These are phyloP conservation scores for Aspergillus arachidicola DNA, from an alignment of 2,329 filamentous ascomycete genomes.

Conservation along the genomic window DNA sequence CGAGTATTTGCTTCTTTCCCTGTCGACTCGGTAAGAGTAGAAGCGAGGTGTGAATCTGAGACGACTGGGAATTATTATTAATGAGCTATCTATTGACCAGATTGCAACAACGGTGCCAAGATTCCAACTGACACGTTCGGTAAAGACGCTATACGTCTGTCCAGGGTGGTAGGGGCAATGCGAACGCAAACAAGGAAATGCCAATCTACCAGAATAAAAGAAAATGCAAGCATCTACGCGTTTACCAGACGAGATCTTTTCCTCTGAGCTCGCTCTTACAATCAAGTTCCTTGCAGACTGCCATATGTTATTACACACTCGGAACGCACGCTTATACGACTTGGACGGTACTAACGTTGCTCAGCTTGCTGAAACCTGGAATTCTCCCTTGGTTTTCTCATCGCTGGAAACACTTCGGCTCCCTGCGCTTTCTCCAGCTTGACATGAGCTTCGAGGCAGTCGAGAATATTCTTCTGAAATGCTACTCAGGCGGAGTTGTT, in stretches of 20 bases:
- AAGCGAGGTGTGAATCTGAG: not conserved
- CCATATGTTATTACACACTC: constrained; percentile 1
- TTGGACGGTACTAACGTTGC: constrained; percentile 22
- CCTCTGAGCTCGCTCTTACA: constrained; percentile 8
- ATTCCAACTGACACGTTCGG: not conserved
- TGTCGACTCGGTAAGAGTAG: not conserved
- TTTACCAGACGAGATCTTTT: constrained; percentile 20
- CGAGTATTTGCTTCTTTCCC: not conserved
- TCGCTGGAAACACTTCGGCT: constrained; percentile 27
- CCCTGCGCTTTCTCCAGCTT: constrained; percentile 27
- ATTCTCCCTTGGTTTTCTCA: constrained; percentile 27
- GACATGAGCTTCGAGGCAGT: constrained; percentile 24
- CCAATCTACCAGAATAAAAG: not conserved
- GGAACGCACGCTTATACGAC: not conserved
- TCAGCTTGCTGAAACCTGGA: constrained; percentile 31
- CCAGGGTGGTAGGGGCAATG: too few species aligned
- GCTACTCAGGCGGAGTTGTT: constrained; percentile 1
- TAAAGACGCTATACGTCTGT: not conserved
- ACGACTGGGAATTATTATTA: not conserved
- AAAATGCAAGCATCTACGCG: not conserved
- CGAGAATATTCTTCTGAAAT: constrained; percentile 17
- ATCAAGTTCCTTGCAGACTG: constrained; percentile 28
- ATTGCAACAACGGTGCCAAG: constrained; percentile 9
- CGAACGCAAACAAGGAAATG: not conserved
- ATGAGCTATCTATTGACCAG: constrained; percentile 6